Conservation (phyloP, 1,284 basidiomycete genomes). For the Papiliotrema flavescens region DNA sequence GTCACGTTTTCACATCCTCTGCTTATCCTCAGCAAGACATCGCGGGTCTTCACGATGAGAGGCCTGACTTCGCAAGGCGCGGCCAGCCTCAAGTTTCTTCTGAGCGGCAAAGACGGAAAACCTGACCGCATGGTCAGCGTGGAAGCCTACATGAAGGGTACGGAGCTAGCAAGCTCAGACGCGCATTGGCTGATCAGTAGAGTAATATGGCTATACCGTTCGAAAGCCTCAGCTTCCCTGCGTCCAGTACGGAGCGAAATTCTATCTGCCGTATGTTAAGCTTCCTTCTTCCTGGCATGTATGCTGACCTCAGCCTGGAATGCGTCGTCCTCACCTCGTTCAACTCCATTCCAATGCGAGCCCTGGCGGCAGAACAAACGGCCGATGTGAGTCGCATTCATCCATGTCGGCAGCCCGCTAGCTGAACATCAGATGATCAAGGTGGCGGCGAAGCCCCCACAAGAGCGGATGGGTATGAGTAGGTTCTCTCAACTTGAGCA, state of each 20-base stretch:
- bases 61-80: conserved; percentile 34
- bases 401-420: neutral
- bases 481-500: conserved; percentile 6
- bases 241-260: conserved; percentile 42
- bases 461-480: conserved; percentile 37
- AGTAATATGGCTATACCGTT: conserved; percentile 39
- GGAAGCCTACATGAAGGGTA: conserved; percentile 44
- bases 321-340: conserved; percentile 41
- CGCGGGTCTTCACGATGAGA: conserved; percentile 34
- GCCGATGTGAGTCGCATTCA: conserved; percentile 25
- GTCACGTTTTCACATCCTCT: neutral
- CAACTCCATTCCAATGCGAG: conserved; percentile 36
- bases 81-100: conserved; percentile 34
- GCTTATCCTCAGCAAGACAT: conserved; percentile 18
- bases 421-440: conserved; percentile 43
- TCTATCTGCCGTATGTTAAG: conserved; percentile 45
- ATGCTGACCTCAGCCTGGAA: conserved; percentile 33
- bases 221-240: conserved; percentile 43
- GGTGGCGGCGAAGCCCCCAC: conserved; percentile 45
- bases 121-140: conserved; percentile 35
- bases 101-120: conserved; percentile 36
- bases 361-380: conserved; percentile 37
- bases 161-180: too few species aligned
- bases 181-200: neutral
- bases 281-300: neutral